These are phyloP conservation scores for Testicularia cyperi DNA, from an alignment of 1,284 basidiomycete species.

Conservation along the genomic window DNA sequence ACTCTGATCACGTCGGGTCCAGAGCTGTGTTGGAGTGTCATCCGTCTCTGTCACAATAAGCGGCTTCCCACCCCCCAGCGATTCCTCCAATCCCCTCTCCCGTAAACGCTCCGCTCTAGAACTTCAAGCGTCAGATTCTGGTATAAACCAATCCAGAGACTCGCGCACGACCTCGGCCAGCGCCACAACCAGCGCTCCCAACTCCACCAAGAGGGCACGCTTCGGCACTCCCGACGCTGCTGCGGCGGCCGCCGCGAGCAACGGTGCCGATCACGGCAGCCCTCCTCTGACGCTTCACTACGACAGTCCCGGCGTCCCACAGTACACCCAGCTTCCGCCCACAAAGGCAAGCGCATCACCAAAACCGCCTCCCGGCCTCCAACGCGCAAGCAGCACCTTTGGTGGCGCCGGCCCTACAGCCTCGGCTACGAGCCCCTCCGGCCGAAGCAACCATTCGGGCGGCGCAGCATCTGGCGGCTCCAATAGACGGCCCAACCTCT, in stretches of 20 bases:
- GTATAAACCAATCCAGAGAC: no score
- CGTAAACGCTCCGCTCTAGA: constrained; percentile 31
- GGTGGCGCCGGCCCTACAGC: no score
- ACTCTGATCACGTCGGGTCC: constrained; percentile 12
- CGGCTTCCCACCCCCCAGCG: constrained; percentile 6
- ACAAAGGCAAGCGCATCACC: neutral
- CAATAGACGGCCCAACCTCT: constrained; percentile 2
- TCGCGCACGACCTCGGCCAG: constrained; percentile 6
- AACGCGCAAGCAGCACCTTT: neutral
- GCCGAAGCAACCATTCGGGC: no score
- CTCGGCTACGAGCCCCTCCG: no score
- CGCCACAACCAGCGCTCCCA: constrained; percentile 17
- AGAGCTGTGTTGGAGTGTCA: constrained; percentile 17
- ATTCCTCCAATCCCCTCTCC: constrained; percentile 18
- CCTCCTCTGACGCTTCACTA: constrained; percentile 10
- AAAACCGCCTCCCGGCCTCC: neutral
- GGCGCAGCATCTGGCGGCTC: no score
- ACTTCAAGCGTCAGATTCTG: constrained; percentile 3
- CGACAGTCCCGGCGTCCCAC: constrained; percentile 13
- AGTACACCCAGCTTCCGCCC: constrained; percentile 6
- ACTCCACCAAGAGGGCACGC: constrained; percentile 30
- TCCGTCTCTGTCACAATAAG: constrained; percentile 25
- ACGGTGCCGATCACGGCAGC: neutral
- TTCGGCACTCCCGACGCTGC: constrained; percentile 24
- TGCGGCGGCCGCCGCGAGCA: neutral